phyloP scores from a whole-genome alignment of 768 basidiomycete species.

The Termitomyces sp. region DNA sequence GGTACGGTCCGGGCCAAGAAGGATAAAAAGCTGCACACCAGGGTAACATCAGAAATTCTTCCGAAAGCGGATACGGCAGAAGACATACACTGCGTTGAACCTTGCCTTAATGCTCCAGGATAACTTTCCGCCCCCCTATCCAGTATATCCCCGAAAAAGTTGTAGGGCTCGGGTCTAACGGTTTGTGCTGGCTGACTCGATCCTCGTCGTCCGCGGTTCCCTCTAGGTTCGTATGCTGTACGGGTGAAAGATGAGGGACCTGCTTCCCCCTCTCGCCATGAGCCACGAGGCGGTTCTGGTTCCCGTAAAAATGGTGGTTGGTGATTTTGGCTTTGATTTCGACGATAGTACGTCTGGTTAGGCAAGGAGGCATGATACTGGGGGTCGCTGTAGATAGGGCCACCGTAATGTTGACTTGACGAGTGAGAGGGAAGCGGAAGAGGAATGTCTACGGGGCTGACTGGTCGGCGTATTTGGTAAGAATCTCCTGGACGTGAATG shows the following conservation, averaged over 20 bases:
- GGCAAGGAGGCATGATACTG: constrained; percentile 25
- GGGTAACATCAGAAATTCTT: background rate
- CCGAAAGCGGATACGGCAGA: constrained; percentile 3
- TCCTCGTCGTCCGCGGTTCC: constrained; percentile 18
- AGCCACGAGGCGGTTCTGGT: constrained; percentile 14
- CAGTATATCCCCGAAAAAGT: constrained; percentile 7
- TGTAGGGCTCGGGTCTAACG: constrained; percentile 18
- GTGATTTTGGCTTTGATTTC: constrained; percentile 15
- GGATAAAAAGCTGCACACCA: constrained; percentile 3
- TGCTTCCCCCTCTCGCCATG: constrained; percentile 39
- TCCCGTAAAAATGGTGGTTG: constrained; percentile 16
- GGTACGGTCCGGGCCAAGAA: constrained; percentile 7
- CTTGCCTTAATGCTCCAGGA: constrained; percentile 5
- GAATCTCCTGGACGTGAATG: constrained; percentile 6
- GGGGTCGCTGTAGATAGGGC: constrained; percentile 30
- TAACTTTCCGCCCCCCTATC: constrained; percentile 14
- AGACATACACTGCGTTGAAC: constrained; percentile 13
- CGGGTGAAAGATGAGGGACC: constrained; percentile 39
- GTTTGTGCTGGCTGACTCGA: constrained; percentile 21
- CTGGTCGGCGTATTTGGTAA: constrained; percentile 2
- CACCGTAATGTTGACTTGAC: constrained; percentile 23
- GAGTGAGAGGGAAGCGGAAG: constrained; percentile 15
- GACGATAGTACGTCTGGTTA: constrained; percentile 22
- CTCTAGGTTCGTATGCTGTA: constrained; percentile 16
- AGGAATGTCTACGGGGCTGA: constrained; percentile 16